Base-by-base conservation (phyloP, 2,329 filamentous ascomycete genomes). In the Pseudogymnoascus sp. region DNA sequence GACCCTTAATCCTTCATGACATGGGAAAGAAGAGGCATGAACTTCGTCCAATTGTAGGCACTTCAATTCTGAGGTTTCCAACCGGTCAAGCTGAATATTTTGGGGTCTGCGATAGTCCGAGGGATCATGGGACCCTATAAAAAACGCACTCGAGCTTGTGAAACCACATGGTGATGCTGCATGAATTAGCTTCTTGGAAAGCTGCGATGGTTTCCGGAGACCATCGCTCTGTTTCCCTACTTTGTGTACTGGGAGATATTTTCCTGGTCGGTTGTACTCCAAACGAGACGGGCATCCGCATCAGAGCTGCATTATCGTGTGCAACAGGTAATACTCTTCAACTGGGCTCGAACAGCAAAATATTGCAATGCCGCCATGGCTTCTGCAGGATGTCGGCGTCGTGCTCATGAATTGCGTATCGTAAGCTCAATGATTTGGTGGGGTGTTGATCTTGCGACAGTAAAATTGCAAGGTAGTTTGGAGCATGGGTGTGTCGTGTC, bases 181-280 rank as follows among this genome's bases (percentile, higher is more conserved):
- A 54, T 54, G 23, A 54, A 54, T 54, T 54, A 54, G 47, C 47
- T 54, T 54, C 47, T 54, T 54, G 47, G 47, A 23, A 54, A 26
- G 23, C 18, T 10, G 14, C 7, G 23, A 54, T 54, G 47, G 7
- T 54, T 54, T 31, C 47, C 47, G 8, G 14, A 31, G 14, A 54
- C 47, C 23, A 54, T 31, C 11, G 23, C 14, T n/a, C 14, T 54
- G 23, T 31, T 51, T 54, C 47, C 14, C 23, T 54, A 31, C 14
- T 16, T 31, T 31, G 47, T 54, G 47, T 31, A 54, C 47, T 54
- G 14, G 23, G 47, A 16, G 1, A 31, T 54, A 29, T 54, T 54
- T 31, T 54, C 47, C 47, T 54, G 14, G 14, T 31, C 23, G 47
- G 47, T 14, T 54, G 47, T 54, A 54, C 47, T 54, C 47, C 14